Conservation (phyloP, 495 filamentous ascomycete species). For the Monascus purpureus region DNA sequence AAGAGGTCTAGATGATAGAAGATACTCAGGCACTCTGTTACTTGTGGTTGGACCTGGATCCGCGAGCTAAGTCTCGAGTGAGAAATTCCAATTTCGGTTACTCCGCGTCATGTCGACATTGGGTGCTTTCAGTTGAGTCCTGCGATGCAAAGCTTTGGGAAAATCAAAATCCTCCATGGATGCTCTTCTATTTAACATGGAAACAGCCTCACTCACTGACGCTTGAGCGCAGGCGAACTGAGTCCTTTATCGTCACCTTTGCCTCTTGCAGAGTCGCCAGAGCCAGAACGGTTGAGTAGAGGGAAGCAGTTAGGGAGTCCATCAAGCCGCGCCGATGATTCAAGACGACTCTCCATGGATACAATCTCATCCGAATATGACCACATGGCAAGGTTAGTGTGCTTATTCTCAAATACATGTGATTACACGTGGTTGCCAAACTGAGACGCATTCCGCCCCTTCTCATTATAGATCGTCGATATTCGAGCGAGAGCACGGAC, state of each 20-base stretch:
- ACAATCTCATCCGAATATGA: slow-evolving; percentile 30
- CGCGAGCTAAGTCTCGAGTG: background rate
- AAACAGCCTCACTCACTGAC: slow-evolving; percentile 4
- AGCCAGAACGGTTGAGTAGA: slow-evolving; percentile 34
- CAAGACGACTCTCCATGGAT: slow-evolving; percentile 21
- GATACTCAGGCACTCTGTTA: too few species aligned
- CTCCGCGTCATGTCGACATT: too few species aligned
- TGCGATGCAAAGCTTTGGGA: background rate
- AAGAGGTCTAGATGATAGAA: too few species aligned
- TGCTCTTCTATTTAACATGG: background rate
- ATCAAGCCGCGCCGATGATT: slow-evolving; percentile 23
- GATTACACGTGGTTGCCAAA: slow-evolving; percentile 3
- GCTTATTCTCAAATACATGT: slow-evolving; percentile 29
- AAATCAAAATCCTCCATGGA: slow-evolving; percentile 1
- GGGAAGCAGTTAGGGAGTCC: slow-evolving; percentile 49
- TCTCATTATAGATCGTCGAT: slow-evolving; percentile 35
- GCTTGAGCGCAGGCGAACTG: slow-evolving; percentile 22
- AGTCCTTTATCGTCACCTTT: slow-evolving; percentile 35
- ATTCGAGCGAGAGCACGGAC: slow-evolving; percentile 47
- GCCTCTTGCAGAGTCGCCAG: slow-evolving; percentile 27
- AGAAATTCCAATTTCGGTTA: background rate
- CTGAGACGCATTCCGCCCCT: background rate
- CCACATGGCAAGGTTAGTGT: slow-evolving; percentile 26
- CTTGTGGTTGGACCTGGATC: background rate
- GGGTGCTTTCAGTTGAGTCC: background rate